These are phyloP conservation scores for Crotalaria pallida DNA, from an alignment of 306 rosid genomes.

Conservation along the genomic window DNA sequence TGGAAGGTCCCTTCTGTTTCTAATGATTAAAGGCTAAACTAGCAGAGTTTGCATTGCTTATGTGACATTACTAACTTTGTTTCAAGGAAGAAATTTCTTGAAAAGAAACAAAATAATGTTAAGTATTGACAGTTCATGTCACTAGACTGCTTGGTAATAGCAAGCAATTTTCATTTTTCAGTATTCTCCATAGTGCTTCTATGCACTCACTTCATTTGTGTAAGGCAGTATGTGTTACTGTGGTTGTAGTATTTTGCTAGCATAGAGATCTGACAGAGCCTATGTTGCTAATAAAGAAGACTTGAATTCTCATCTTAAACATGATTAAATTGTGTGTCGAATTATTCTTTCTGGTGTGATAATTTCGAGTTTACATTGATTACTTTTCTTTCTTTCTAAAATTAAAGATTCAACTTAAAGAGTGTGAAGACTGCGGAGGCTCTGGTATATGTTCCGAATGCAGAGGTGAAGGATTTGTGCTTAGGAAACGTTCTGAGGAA, in stretches of 20 bases:
- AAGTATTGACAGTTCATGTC: neutral
- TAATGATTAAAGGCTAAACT: neutral
- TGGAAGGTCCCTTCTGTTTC: neutral
- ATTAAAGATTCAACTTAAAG: constrained; percentile 51
- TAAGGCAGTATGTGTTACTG: neutral
- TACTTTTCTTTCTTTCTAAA: neutral
- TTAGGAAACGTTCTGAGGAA: constrained; percentile 66
- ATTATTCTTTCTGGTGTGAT: constrained; percentile 11
- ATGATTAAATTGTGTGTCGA: neutral
- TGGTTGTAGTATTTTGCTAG: neutral
- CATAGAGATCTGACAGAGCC: neutral
- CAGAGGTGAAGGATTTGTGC: constrained; percentile 93
- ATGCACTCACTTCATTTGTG: neutral
- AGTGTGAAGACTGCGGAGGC: constrained; percentile 70
- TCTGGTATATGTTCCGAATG: constrained; percentile 91
- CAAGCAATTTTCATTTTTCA: neutral
- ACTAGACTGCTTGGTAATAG: neutral
- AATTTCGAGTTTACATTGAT: constrained; percentile 18
- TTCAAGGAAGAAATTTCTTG: neutral
- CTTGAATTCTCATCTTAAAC: neutral
- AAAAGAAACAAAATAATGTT: neutral
- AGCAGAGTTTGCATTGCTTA: neutral
- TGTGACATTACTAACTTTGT: neutral
- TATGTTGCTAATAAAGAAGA: neutral
- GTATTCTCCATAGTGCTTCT: neutral